Conservation (phyloP, 768 basidiomycete genomes). For the Chlorophyllum brunneum region DNA sequence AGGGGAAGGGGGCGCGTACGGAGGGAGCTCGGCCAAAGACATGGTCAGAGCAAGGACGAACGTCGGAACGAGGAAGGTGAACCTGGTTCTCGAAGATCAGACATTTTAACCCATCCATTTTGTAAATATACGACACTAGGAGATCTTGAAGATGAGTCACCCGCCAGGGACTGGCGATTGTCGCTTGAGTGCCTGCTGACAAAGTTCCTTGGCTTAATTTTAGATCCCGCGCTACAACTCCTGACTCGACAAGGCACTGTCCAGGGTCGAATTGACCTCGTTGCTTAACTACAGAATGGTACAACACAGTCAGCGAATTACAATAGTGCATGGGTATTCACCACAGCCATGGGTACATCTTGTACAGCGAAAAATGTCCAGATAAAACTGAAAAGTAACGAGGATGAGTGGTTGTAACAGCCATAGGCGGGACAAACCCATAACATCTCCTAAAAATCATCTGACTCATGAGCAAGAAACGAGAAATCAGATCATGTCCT, state of each 20-base stretch:
- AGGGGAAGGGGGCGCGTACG: constrained; percentile 50
- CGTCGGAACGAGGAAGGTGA: neutral
- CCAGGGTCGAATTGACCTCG: neutral
- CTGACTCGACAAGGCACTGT: too few species aligned
- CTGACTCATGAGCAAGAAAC: too few species aligned
- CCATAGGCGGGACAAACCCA: neutral
- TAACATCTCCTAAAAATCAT: neutral
- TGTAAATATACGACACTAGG: neutral
- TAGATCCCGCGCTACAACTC: too few species aligned
- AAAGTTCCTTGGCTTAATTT: constrained; percentile 5
- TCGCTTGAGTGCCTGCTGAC: neutral
- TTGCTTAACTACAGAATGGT: neutral
- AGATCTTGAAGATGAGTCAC: constrained; percentile 2
- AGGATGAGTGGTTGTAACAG: neutral
- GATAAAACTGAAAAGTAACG: neutral
- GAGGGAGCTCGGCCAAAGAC: constrained; percentile 32
- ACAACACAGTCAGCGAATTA: neutral
- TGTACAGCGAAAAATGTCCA: too few species aligned
- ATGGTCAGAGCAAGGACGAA: too few species aligned
- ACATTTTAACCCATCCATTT: neutral
- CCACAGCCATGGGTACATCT: neutral
- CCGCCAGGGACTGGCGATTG: neutral
- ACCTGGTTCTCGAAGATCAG: neutral
- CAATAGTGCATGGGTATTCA: too few species aligned
- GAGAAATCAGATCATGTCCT: neutral